Evolutionary conservation across 352 stramenopile species (phyloP).

Genomic region (Pythium periplocum): DNA sequence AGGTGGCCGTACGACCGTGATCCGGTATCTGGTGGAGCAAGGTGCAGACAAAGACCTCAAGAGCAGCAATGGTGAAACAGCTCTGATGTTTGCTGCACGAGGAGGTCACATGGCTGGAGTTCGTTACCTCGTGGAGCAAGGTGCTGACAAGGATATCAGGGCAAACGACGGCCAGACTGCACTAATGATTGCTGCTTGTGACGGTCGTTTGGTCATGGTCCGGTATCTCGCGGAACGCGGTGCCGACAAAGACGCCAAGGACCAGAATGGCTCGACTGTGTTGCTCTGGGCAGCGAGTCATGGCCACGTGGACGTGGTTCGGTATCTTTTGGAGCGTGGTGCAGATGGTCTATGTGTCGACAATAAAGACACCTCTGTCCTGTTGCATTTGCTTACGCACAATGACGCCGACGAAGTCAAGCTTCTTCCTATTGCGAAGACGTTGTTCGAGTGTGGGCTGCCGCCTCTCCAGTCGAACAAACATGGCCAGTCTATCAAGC

Average conservation of each 20-base stretch:
- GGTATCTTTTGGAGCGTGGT: neutral
- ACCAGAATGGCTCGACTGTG: neutral
- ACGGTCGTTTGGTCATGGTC: neutral
- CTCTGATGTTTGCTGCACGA: neutral
- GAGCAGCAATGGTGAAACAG: neutral
- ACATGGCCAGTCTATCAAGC: neutral
- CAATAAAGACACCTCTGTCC: constrained; percentile 2
- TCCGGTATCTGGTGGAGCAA: constrained; percentile 7
- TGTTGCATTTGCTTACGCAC: constrained; percentile 3
- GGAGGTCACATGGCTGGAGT: neutral
- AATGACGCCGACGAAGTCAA: constrained; percentile 7
- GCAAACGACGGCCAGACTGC: neutral
- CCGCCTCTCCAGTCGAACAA: constrained; percentile 3
- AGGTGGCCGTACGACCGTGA: constrained; percentile 2
- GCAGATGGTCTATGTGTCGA: neutral
- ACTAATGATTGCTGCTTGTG: neutral
- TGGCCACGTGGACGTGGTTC: neutral
- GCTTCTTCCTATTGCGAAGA: constrained; percentile 10
- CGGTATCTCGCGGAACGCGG: constrained; percentile 1
- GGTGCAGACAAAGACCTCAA: constrained; percentile 1
- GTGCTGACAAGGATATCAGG: neutral
- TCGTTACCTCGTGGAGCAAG: constrained; percentile 1
- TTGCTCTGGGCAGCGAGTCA: neutral
- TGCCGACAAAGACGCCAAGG: neutral
- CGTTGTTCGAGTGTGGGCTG: constrained; percentile 11